These are phyloP conservation scores for Cyclotella cryptica DNA, from an alignment of 108 stramenopile species.

Conservation along the genomic window DNA sequence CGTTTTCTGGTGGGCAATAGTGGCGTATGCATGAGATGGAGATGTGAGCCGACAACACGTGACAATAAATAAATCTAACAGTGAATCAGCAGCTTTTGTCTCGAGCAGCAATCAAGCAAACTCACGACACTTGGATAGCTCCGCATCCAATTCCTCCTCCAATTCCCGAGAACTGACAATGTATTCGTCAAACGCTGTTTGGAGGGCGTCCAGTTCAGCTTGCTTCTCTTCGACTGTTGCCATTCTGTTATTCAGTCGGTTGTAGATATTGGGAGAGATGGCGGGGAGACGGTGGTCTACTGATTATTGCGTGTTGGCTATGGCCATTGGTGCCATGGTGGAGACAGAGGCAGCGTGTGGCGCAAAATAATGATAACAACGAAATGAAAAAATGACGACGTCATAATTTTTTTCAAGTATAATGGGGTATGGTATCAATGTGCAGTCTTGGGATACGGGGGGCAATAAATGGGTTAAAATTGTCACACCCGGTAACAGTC, in stretches of 20 bases:
- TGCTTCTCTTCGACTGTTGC: constrained; percentile 76
- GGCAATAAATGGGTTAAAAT: too few relatives aligned
- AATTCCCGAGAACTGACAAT: constrained; percentile 83
- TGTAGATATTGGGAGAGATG: not conserved
- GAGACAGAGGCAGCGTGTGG: too few relatives aligned
- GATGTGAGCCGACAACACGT: not conserved
- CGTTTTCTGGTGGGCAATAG: constrained; percentile 73
- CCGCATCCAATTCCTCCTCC: constrained; percentile 91
- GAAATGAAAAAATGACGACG: too few relatives aligned
- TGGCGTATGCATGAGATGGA: not conserved
- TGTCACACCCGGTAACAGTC: too few relatives aligned
- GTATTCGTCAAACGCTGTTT: constrained; percentile 92
- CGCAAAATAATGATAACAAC: too few relatives aligned
- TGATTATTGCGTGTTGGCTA: too few relatives aligned
- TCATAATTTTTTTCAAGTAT: too few relatives aligned
- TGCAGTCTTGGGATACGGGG: too few relatives aligned
- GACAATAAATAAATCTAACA: not conserved
- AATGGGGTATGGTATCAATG: too few relatives aligned
- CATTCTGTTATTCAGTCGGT: constrained; percentile 13
- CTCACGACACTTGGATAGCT: constrained; percentile 91
- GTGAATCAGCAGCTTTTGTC: not conserved
- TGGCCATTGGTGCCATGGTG: too few relatives aligned
- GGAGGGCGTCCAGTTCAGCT: constrained; percentile 86
- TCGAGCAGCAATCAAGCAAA: constrained; percentile 2
- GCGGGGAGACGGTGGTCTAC: too few relatives aligned